phyloP scores from a whole-genome alignment of 2,329 filamentous ascomycete species.

The Cercospora sojina region DNA sequence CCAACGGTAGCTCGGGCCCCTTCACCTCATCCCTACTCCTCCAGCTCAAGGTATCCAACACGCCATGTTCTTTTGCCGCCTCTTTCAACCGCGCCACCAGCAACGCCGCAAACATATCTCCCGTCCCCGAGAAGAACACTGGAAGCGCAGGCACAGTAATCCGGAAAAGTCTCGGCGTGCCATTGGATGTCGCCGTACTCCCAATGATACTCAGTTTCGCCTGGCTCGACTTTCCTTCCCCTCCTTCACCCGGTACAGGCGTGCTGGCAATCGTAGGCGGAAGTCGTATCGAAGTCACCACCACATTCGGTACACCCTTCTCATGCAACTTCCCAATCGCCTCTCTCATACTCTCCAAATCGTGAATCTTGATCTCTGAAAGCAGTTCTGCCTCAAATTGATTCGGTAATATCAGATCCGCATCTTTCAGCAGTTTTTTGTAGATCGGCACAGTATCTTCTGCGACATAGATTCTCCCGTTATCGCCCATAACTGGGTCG shows the following conservation, averaged over 20 bases:
- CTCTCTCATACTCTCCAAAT: slow-evolving; percentile 67
- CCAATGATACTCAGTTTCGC: slow-evolving; percentile 62
- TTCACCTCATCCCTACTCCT: slow-evolving; percentile 69
- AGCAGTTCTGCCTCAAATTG: slow-evolving; percentile 96
- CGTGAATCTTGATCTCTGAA: slow-evolving; percentile 78
- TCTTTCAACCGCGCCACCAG: slow-evolving; percentile 85
- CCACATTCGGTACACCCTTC: slow-evolving; percentile 71
- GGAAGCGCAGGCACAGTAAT: slow-evolving; percentile 84
- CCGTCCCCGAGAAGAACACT: slow-evolving; percentile 93
- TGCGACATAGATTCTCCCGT: slow-evolving; percentile 85
- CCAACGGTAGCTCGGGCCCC: slow-evolving; percentile 73
- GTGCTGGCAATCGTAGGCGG: slow-evolving; percentile 53
- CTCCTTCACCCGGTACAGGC: slow-evolving; percentile 27
- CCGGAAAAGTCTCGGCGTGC: slow-evolving; percentile 77
- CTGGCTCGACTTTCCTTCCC: not conserved
- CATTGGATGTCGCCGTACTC: slow-evolving; percentile 65
- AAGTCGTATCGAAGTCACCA: slow-evolving; percentile 86
- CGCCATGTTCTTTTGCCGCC: slow-evolving; percentile 59
- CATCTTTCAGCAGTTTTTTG: slow-evolving; percentile 72
- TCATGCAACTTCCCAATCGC: slow-evolving; percentile 78
- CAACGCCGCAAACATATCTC: slow-evolving; percentile 96
- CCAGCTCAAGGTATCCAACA: slow-evolving; percentile 66
- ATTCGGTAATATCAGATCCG: slow-evolving; percentile 91
- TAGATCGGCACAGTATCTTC: slow-evolving; percentile 91
- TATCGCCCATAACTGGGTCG: slow-evolving; percentile 98